Percentiles rank a stretch among this genome's conserved stretches.
Conservation (phyloP, 495 filamentous ascomycete species). For the Bacidia rubella region DNA sequence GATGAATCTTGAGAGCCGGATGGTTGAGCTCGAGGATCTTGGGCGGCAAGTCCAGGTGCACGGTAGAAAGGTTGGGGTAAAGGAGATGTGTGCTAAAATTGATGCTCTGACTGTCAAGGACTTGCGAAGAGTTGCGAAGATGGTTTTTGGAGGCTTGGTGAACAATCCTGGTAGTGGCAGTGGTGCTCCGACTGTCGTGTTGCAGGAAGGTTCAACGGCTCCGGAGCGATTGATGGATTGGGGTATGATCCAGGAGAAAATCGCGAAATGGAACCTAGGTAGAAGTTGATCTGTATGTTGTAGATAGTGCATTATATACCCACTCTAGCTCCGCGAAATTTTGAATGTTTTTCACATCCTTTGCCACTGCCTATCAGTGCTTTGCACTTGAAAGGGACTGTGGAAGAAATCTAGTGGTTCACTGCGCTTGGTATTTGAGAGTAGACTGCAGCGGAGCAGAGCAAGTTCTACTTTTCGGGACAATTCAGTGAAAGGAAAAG, state of each 20-base stretch:
- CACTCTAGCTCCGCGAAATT: neutral
- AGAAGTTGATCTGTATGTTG: conserved; percentile 36
- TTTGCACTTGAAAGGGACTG: too few relatives aligned
- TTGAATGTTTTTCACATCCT: neutral
- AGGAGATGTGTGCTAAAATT: conserved; percentile 85
- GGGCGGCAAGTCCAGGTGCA: conserved; percentile 94
- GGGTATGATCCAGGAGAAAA: conserved; percentile 77
- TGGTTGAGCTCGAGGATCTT: conserved; percentile 98
- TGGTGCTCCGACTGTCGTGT: conserved; percentile 84
- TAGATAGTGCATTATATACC: too few relatives aligned
- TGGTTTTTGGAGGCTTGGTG: conserved; percentile 65
- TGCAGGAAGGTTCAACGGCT: conserved; percentile 63
- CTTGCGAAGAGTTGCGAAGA: conserved; percentile 67
- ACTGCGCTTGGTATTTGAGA: too few relatives aligned
- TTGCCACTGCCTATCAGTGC: too few relatives aligned
- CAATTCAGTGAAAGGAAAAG: too few relatives aligned
- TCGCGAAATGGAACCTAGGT: conserved; percentile 73
- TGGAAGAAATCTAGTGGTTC: too few relatives aligned
- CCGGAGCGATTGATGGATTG: conserved; percentile 49
- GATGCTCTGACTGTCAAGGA: conserved; percentile 69
- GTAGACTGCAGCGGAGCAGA: too few relatives aligned
- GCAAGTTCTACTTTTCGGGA: too few relatives aligned
- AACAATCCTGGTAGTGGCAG: conserved; percentile 64
- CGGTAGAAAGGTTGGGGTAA: conserved; percentile 75
- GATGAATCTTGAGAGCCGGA: conserved; percentile 95